These are phyloP conservation scores for Nigrospora oryzae DNA, from an alignment of 2,329 filamentous ascomycete species.

Conservation along the genomic window DNA sequence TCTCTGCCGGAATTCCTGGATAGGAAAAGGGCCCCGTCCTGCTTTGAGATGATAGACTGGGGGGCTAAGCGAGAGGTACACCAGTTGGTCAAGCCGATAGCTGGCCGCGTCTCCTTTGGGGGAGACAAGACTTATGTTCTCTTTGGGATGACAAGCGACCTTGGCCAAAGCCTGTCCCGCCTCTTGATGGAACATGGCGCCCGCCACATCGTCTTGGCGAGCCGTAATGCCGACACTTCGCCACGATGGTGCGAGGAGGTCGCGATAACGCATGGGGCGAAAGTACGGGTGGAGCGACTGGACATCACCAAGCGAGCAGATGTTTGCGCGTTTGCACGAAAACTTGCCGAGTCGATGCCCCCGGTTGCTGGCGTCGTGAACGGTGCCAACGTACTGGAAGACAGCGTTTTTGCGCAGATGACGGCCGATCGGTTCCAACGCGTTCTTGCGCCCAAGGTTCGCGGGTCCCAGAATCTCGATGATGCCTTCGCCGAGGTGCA, in stretches of 20 bases:
- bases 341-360: conserved; percentile 13
- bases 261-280: conserved; percentile 7
- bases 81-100: conserved; percentile 13
- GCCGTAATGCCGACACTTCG: conserved; percentile 22
- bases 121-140: conserved; percentile 28
- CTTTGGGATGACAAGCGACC: conserved; percentile 31
- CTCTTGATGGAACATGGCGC: conserved; percentile 29
- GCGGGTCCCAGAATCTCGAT: conserved; percentile 30
- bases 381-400: conserved; percentile 36
- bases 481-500: conserved; percentile 19
- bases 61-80: conserved; percentile 19
- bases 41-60: conserved; percentile 31
- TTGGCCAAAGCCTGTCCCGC: conserved; percentile 32
- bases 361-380: conserved; percentile 30
- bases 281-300: conserved; percentile 14
- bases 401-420: conserved; percentile 32
- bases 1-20: conserved; percentile 18
- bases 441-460: conserved; percentile 30
- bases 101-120: conserved; percentile 15
- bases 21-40: not conserved
- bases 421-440: conserved; percentile 24
- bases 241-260: conserved; percentile 25
- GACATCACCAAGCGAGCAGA: conserved; percentile 16
- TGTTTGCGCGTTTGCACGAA: conserved; percentile 15
- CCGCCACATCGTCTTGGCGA: conserved; percentile 27